phyloP scores from a whole-genome alignment of 176 grass and related monocot genomes.

The Pharus latifolius region DNA sequence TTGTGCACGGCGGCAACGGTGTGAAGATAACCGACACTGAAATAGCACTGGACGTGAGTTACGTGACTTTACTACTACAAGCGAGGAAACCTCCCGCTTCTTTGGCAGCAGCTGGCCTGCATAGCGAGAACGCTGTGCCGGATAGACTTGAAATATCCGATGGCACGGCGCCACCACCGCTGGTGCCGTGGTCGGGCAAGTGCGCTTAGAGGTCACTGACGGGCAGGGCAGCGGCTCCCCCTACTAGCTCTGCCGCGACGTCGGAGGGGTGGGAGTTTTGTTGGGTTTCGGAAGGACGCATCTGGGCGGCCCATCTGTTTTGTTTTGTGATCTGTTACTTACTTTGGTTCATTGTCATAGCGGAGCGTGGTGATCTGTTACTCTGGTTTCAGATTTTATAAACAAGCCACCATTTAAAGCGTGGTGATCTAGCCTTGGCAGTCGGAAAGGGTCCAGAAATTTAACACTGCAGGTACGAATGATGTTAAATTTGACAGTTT shows the following conservation, averaged over 20 bases:
- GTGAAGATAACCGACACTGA: too few species aligned
- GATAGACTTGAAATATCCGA: constrained; percentile 14
- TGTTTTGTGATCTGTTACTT: too few species aligned
- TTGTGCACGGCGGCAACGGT: too few species aligned
- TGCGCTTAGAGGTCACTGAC: constrained; percentile 14
- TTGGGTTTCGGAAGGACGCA: background rate
- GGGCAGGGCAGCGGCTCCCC: constrained; percentile 8
- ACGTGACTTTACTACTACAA: constrained; percentile 11
- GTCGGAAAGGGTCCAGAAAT: too few species aligned
- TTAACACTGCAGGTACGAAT: too few species aligned
- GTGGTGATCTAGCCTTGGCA: too few species aligned
- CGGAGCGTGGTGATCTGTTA: too few species aligned
- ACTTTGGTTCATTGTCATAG: too few species aligned
- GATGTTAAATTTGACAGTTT: too few species aligned
- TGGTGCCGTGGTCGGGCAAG: constrained; percentile 4
- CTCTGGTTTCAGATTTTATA: too few species aligned
- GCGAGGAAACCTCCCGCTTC: background rate
- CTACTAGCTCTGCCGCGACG: background rate
- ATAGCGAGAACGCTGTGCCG: background rate
- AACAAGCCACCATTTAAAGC: too few species aligned
- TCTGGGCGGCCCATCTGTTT: too few species aligned
- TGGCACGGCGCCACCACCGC: constrained; percentile 7
- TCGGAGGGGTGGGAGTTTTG: background rate
- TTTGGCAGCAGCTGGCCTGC: constrained; percentile 12
- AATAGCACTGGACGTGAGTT: background rate